Percentiles rank a stretch among this genome's conserved stretches.
phyloP scores from a whole-genome alignment of 495 filamentous ascomycete genomes.

The Trichoderma virens region DNA sequence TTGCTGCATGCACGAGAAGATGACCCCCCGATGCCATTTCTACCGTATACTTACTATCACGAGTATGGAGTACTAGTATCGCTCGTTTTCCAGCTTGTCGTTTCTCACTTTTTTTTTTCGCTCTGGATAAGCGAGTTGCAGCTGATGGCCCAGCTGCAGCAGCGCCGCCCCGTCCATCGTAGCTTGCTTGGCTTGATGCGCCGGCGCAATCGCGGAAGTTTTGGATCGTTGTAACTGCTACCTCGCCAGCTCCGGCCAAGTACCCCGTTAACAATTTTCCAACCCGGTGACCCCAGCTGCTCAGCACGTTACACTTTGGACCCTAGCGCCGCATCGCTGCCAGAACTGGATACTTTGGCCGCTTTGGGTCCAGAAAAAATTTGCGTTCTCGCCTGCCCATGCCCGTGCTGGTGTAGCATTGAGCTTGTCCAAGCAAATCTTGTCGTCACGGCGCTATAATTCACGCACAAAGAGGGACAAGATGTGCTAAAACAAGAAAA shows the following conservation, averaged over 20 bases:
- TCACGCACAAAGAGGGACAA: background rate
- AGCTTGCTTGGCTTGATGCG: background rate
- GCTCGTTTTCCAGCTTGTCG: too few relatives aligned
- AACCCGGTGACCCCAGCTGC: background rate
- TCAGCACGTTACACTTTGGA: background rate
- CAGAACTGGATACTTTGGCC: constrained; percentile 4
- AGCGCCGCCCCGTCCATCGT: too few relatives aligned
- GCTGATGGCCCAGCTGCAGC: too few relatives aligned
- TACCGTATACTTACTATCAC: too few relatives aligned
- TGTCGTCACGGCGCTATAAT: background rate
- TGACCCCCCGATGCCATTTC: too few relatives aligned
- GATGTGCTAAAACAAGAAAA: too few relatives aligned
- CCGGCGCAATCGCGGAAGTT: constrained; percentile 1
- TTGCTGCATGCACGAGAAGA: background rate
- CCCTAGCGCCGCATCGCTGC: constrained; percentile 9
- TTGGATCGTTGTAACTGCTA: background rate
- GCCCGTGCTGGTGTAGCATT: background rate
- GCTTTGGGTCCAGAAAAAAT: constrained; percentile 7
- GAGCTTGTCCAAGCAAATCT: background rate
- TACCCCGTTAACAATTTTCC: constrained; percentile 4
- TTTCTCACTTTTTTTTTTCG: too few relatives aligned
- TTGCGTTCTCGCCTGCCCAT: background rate
- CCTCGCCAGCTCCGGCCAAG: background rate
- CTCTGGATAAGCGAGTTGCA: too few relatives aligned
- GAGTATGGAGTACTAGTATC: too few relatives aligned